These are phyloP conservation scores for Metarhizium rileyi DNA, from an alignment of 2,329 filamentous ascomycete species.

Conservation along the genomic window DNA sequence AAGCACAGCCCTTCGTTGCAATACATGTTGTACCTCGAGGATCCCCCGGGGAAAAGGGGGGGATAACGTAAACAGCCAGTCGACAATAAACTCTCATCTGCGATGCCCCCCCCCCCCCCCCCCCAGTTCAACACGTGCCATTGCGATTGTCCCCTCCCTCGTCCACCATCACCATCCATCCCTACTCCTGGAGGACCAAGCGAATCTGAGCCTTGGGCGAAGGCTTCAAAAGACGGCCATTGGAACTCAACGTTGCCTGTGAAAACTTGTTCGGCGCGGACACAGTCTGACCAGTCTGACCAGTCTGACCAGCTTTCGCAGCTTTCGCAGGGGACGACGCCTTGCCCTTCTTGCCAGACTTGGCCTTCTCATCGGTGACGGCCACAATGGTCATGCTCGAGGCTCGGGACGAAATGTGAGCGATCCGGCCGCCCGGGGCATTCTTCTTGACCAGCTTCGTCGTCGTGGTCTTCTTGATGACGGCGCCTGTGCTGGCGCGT, in stretches of 20 bases:
- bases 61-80: too few species aligned
- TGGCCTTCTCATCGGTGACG: constrained; percentile 4
- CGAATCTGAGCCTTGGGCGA: constrained; percentile 9
- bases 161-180: background rate
- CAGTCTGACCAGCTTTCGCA: too few species aligned
- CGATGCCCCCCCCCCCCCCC: too few species aligned
- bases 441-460: constrained; percentile 13
- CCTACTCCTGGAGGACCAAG: constrained; percentile 1
- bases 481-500: constrained; percentile 15
- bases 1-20: too few species aligned
- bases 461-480: constrained; percentile 20
- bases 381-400: constrained; percentile 13
- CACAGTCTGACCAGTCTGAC: too few species aligned
- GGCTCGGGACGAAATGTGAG: constrained; percentile 7
- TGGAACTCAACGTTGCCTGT: background rate
- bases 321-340: background rate
- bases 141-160: background rate
- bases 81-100: too few species aligned
- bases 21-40: too few species aligned
- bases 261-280: background rate
- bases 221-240: constrained; percentile 7
- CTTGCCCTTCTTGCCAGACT: constrained; percentile 1
- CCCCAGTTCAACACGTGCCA: background rate
- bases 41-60: too few species aligned
- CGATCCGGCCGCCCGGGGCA: constrained; percentile 4